Percentiles rank a stretch among this genome's conserved stretches.
Evolutionary conservation across 2,329 filamentous ascomycete genomes (phyloP).

Genomic region (Verruconis gallopava): DNA sequence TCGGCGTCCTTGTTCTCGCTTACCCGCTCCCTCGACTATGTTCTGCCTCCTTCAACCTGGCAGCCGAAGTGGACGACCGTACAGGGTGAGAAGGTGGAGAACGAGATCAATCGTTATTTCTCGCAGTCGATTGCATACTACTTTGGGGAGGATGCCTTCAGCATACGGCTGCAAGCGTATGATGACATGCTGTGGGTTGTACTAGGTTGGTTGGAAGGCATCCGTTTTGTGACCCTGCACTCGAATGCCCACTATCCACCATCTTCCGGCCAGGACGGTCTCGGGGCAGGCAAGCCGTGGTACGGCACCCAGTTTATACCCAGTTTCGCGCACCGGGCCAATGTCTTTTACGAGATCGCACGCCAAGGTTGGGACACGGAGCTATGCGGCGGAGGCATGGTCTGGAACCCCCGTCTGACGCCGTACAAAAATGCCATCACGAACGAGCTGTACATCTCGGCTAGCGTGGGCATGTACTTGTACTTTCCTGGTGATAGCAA

Average conservation of each 20-base stretch:
- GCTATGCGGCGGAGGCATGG: conserved; percentile 78
- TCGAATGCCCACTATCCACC: conserved; percentile 45
- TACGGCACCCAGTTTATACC: conserved; percentile 63
- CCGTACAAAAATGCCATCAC: conserved; percentile 97
- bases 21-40: conserved; percentile 43
- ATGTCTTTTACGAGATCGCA: conserved; percentile 75
- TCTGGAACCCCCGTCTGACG: conserved; percentile 67
- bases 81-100: conserved; percentile 46
- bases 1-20: conserved; percentile 61
- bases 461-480: conserved; percentile 79
- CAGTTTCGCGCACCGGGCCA: conserved; percentile 69
- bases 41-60: conserved; percentile 23
- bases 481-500: conserved; percentile 74
- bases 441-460: conserved; percentile 78
- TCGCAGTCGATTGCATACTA: conserved; percentile 65
- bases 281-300: conserved; percentile 36
- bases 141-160: conserved; percentile 71
- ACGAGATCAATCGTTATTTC: conserved; percentile 74
- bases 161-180: conserved; percentile 65
- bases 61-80: conserved; percentile 10
- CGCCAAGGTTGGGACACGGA: conserved; percentile 66
- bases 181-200: conserved; percentile 97
- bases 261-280: neutral
- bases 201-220: conserved; percentile 73
- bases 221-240: conserved; percentile 64